Evolutionary conservation across 2,329 filamentous ascomycete genomes (phyloP), one percentile per base, ranked within the genome.

Genomic region (Lasiodiplodia theobromae): DNA sequence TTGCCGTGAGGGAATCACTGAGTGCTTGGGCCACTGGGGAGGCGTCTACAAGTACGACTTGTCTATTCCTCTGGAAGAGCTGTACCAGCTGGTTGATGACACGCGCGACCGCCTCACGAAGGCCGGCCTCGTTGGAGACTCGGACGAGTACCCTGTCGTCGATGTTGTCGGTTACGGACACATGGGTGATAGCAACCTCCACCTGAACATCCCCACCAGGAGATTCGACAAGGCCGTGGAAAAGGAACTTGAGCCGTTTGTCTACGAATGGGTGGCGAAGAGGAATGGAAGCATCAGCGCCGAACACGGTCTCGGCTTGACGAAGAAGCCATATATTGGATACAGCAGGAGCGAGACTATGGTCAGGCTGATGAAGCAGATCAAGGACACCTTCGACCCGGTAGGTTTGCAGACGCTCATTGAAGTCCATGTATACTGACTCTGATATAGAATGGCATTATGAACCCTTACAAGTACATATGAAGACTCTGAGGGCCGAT

Each of bases 381-480:
- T 98, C 78, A 99, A 99, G 87, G 86, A 90, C 69, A 83, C 97
- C 21, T 99, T 96, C 80, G 96, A 99, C 82, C 96, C 94, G 76
- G 94, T 97, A 83, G 89, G 93, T 23, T 18, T 14, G 31, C 28
- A 16, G 31, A 5, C 31, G 2, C 49, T 31, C 4, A 25, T 11
- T 44, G n/a, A 25, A 31, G 18, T 23, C 18, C 40, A 2, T 10
- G 3, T 11, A 21, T 60, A 44, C 74, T 78, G 68, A 80, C 69
- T 23, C 37, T 6, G 0, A 21, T 49, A 38, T 73, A 97, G 93
- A 97, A 97, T 74, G 94, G 94, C 58, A 98, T 98, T 81, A 96
- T 98, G 93, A 98, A 97, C 82, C 95, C 95, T 0, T 98, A 98
- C 85, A 98, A 98, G 83, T 98, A 97, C 80, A 91, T 98, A 73